Evolutionary conservation across 2,329 filamentous ascomycete species (phyloP).

Genomic region (Rhexocercosporidium sp.): DNA sequence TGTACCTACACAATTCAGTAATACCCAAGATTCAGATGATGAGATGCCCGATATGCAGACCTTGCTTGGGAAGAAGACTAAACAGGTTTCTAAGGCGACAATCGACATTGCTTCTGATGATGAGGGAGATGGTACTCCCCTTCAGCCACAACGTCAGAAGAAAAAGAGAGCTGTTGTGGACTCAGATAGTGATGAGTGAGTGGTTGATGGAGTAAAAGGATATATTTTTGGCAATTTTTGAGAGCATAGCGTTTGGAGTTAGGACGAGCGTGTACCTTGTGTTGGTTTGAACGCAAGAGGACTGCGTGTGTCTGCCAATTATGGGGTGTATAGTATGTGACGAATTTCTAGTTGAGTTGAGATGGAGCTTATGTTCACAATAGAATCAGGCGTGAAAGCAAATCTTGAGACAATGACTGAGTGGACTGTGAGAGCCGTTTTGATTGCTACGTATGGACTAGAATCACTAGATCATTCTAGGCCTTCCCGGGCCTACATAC

Average conservation of each 20-base stretch:
- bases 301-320: too few relatives aligned
- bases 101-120: constrained; percentile 12
- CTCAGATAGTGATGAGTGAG: constrained; percentile 36
- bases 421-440: too few relatives aligned
- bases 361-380: too few relatives aligned
- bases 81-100: not conserved
- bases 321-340: too few relatives aligned
- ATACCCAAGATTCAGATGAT: constrained; percentile 17
- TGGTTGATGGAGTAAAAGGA: constrained; percentile 3
- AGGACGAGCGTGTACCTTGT: not conserved
- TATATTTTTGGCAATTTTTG: constrained; percentile 11
- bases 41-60: constrained; percentile 13
- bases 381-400: too few relatives aligned
- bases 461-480: too few relatives aligned
- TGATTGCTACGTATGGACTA: too few relatives aligned
- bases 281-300: too few relatives aligned
- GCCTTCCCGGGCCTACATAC: too few relatives aligned
- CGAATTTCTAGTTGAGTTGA: too few relatives aligned
- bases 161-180: constrained; percentile 27
- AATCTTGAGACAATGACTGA: too few relatives aligned
- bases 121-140: not conserved
- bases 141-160: constrained; percentile 12
- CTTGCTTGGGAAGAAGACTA: constrained; percentile 10
- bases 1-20: not conserved
- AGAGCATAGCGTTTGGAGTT: constrained; percentile 33